Conservation (phyloP, 1,284 basidiomycete genomes). For the Amylostereum areolatum region DNA sequence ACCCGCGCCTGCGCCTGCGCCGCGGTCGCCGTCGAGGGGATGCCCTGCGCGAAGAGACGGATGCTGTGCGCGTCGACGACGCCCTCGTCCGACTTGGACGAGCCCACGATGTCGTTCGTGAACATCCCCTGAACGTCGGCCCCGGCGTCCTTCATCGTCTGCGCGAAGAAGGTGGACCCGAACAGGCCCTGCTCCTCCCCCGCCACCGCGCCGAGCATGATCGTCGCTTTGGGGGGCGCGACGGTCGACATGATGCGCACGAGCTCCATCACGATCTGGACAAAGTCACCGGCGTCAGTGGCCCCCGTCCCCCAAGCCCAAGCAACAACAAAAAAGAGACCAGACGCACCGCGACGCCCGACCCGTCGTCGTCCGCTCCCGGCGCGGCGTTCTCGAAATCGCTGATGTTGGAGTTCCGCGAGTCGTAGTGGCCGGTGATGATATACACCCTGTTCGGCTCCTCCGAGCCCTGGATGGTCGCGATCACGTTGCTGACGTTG, state of each 20-base stretch:
- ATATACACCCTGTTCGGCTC: conserved; percentile 48
- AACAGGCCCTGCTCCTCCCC: conserved; percentile 49
- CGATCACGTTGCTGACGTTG: conserved; percentile 44
- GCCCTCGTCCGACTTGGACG: conserved; percentile 41
- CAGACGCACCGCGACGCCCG: conserved; percentile 36
- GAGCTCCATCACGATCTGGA: conserved; percentile 37
- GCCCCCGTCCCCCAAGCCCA: neutral
- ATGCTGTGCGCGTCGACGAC: conserved; percentile 38
- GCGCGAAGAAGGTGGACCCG: conserved; percentile 41
- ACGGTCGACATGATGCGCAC: conserved; percentile 41
- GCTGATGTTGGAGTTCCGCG: conserved; percentile 33
- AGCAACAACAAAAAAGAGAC: neutral
- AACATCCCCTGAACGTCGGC: conserved; percentile 51
- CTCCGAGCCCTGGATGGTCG: conserved; percentile 39
- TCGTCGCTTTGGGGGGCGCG: conserved; percentile 37
- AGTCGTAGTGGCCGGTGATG: conserved; percentile 29
- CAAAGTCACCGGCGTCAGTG: neutral
- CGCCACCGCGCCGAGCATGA: conserved; percentile 45
- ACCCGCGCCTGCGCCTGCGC: conserved; percentile 26
- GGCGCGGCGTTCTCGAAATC: conserved; percentile 42
- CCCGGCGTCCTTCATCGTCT: conserved; percentile 31
- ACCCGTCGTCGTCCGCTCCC: conserved; percentile 43
- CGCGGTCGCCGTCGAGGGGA: conserved; percentile 37
- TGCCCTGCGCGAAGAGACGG: conserved; percentile 43
- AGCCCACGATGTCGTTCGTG: conserved; percentile 46